phyloP scores from a whole-genome alignment of 805 yeast species.

The Kodamaea nitidulidarum region DNA sequence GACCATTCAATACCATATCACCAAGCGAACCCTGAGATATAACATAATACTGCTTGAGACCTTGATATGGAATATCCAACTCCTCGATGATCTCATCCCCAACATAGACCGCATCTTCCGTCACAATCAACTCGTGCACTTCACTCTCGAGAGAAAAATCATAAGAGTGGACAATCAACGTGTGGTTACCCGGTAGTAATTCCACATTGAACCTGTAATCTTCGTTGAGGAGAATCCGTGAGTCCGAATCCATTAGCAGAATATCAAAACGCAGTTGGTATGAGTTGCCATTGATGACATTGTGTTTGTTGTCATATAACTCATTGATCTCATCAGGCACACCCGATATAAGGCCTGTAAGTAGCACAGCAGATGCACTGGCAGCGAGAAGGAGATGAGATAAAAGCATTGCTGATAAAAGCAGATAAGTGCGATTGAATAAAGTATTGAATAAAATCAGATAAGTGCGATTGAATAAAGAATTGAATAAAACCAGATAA shows the following conservation, averaged over 20 bases:
- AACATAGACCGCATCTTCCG: neutral
- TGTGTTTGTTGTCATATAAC: slow-evolving; percentile 5
- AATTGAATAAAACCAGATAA: too few relatives aligned
- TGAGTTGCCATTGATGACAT: slow-evolving; percentile 33
- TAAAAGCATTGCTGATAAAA: neutral
- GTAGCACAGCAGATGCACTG: slow-evolving; percentile 4
- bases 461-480: too few relatives aligned
- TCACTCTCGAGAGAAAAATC: slow-evolving; percentile 27
- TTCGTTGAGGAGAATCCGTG: slow-evolving; percentile 19
- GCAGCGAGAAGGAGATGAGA: neutral
- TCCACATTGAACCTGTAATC: slow-evolving; percentile 23
- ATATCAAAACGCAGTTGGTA: slow-evolving; percentile 30
- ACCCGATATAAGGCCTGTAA: slow-evolving; percentile 23
- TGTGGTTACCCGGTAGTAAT: slow-evolving; percentile 30
- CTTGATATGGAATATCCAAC: slow-evolving; percentile 18
- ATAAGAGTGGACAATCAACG: slow-evolving; percentile 30
- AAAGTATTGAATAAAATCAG: too few relatives aligned
- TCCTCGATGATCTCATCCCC: neutral
- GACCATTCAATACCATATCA: slow-evolving; percentile 35
- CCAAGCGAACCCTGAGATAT: slow-evolving; percentile 24
- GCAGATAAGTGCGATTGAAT: too few relatives aligned
- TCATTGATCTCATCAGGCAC: slow-evolving; percentile 22
- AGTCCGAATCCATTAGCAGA: slow-evolving; percentile 10
- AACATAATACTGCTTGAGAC: slow-evolving; percentile 33
- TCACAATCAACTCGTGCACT: slow-evolving; percentile 1